A percentile compares a stretch with the other conserved stretches of the same genome.
Evolutionary conservation across 345 rosid genomes (phyloP).

Genomic region (Boechera stricta): DNA sequence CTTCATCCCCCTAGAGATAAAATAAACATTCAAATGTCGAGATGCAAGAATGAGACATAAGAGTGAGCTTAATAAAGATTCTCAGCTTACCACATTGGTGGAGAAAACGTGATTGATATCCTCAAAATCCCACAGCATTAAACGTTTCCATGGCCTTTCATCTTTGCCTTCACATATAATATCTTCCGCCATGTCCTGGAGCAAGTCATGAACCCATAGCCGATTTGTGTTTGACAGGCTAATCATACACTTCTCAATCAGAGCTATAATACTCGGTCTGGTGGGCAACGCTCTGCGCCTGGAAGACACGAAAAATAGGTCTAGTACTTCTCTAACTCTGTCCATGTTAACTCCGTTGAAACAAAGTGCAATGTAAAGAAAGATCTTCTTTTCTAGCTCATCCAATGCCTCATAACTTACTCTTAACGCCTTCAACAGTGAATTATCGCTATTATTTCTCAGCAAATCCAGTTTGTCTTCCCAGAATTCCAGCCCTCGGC

Average conservation of each 20-base stretch:
- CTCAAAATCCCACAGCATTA: slow-evolving; percentile 44
- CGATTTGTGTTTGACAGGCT: slow-evolving; percentile 30
- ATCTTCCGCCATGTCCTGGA: slow-evolving; percentile 43
- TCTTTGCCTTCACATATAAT: slow-evolving; percentile 34
- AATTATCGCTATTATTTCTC: slow-evolving; percentile 21
- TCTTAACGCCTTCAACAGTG: slow-evolving; percentile 25
- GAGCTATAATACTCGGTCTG: slow-evolving; percentile 36
- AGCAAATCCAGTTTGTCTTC: slow-evolving; percentile 36
- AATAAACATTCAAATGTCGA: neutral
- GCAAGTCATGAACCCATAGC: slow-evolving; percentile 44
- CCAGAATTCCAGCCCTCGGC: slow-evolving; percentile 36
- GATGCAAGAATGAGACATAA: slow-evolving; percentile 10
- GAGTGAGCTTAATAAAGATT: neutral
- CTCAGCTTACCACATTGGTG: neutral
- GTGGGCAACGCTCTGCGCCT: slow-evolving; percentile 34
- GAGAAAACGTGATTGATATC: slow-evolving; percentile 38
- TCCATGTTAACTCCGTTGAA: slow-evolving; percentile 43
- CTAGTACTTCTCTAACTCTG: slow-evolving; percentile 35
- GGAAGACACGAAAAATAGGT: slow-evolving; percentile 37
- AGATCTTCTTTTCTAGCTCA: slow-evolving; percentile 35
- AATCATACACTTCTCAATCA: slow-evolving; percentile 44
- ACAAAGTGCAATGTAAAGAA: slow-evolving; percentile 42
- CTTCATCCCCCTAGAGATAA: slow-evolving; percentile 22
- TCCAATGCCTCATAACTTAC: slow-evolving; percentile 44
- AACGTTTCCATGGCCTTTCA: slow-evolving; percentile 39